A percentile compares a stretch with the other conserved stretches of the same genome.
Evolutionary conservation across 176 grass and related monocot species (phyloP).

Genomic region (Saccharum officinarum): DNA sequence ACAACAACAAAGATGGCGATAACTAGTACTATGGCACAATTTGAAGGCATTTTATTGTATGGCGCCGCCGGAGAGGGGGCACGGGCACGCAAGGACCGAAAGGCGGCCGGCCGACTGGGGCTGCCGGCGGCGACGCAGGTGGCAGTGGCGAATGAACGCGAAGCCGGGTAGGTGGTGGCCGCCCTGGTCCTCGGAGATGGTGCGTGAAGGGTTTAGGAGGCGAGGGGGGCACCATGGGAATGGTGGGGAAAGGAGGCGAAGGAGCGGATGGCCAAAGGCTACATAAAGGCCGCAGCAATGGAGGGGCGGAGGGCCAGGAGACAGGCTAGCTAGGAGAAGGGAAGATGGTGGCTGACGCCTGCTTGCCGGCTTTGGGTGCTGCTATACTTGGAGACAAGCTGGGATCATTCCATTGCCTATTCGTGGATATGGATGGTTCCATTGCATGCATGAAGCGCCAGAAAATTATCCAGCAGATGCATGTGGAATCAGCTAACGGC

Average conservation of each 20-base stretch:
- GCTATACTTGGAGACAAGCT: constrained; percentile 37
- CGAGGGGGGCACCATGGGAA: constrained; percentile 33
- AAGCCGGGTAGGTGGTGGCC: constrained; percentile 13
- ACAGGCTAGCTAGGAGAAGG: constrained; percentile 40
- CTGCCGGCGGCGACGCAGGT: constrained; percentile 11
- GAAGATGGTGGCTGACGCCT: neutral
- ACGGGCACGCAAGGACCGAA: neutral
- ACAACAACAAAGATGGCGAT: neutral
- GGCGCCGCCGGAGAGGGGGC: neutral
- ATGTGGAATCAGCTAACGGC: neutral
- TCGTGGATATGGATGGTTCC: constrained; percentile 20
- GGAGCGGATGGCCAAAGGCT: neutral
- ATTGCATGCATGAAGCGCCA: neutral
- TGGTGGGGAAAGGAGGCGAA: constrained; percentile 31
- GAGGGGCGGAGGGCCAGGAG: constrained; percentile 31
- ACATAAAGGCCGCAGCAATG: constrained; percentile 8
- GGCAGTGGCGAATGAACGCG: neutral
- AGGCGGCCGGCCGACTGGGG: constrained; percentile 3
- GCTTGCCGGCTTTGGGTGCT: neutral
- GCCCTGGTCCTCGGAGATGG: constrained; percentile 45
- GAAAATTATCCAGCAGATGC: neutral
- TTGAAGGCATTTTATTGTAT: constrained; percentile 16
- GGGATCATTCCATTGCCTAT: neutral
- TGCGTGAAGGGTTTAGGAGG: constrained; percentile 41
- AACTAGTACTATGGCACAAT: neutral